Evolutionary conservation across 352 stramenopile genomes (phyloP).

Genomic region (Globisporangium rhizosaccharum): DNA sequence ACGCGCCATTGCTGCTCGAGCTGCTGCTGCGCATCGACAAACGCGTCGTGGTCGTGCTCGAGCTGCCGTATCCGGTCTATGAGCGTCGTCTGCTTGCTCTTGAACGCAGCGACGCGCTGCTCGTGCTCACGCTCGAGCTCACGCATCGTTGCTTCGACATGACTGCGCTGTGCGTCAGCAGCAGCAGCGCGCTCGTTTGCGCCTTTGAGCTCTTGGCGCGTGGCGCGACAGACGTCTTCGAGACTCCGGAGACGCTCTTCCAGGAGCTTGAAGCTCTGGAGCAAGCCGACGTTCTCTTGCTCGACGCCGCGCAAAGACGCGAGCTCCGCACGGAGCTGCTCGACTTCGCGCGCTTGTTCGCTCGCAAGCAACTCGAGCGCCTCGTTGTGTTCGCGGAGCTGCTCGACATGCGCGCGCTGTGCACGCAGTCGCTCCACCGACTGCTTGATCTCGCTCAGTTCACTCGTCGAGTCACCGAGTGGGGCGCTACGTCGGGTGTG

Average conservation of each 20-base stretch:
- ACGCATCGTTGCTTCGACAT: conserved; percentile 27
- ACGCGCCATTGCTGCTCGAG: conserved; percentile 33
- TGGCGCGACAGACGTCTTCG: conserved; percentile 28
- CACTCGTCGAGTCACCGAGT: conserved; percentile 9
- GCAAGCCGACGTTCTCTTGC: conserved; percentile 46
- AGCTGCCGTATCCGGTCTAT: conserved; percentile 32
- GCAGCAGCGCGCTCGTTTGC: conserved; percentile 13
- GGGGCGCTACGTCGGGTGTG: not conserved
- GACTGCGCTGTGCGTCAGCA: conserved; percentile 31
- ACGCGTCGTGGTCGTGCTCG: conserved; percentile 21
- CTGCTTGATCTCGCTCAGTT: conserved; percentile 45
- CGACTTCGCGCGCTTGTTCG: conserved; percentile 32
- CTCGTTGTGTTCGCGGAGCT: conserved; percentile 35
- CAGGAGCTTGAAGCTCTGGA: conserved; percentile 50
- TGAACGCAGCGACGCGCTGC: conserved; percentile 17
- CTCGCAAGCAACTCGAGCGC: conserved; percentile 28
- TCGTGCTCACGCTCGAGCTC: conserved; percentile 26
- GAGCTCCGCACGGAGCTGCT: conserved; percentile 35
- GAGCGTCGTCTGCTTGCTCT: conserved; percentile 19
- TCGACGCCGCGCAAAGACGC: conserved; percentile 32
- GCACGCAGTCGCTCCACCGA: conserved; percentile 42
- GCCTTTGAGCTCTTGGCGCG: conserved; percentile 21
- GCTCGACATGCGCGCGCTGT: conserved; percentile 51
- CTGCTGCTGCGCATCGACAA: conserved; percentile 17
- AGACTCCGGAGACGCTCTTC: conserved; percentile 40